Evolutionary conservation across 495 filamentous ascomycete species (phyloP).

Genomic region (Monascus purpureus): DNA sequence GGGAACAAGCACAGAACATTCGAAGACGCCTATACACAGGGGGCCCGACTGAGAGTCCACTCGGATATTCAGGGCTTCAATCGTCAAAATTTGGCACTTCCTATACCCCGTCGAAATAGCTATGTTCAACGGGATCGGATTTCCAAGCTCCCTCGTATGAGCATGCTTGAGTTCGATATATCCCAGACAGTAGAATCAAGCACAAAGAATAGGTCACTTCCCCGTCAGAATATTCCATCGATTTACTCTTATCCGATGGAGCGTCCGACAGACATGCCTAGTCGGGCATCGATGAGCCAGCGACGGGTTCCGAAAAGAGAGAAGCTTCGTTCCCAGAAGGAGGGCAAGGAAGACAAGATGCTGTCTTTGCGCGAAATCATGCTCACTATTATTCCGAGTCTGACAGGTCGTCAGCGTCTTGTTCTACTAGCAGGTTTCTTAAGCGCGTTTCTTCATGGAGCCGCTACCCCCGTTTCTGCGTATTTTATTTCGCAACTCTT

Average conservation of each 20-base stretch:
- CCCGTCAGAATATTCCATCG: background rate
- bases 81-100: background rate
- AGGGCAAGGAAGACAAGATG: slow-evolving; percentile 5
- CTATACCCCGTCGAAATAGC: background rate
- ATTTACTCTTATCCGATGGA: background rate
- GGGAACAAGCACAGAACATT: background rate
- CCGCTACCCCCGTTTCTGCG: slow-evolving; percentile 63
- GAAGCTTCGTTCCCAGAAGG: slow-evolving; percentile 1
- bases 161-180: background rate
- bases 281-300: background rate
- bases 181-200: background rate
- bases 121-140: background rate
- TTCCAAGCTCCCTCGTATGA: background rate
- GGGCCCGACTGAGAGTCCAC: background rate
- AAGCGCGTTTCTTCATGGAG: slow-evolving; percentile 48
- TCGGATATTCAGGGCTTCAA: background rate
- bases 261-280: background rate
- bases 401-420: slow-evolving; percentile 36
- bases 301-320: background rate
- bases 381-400: slow-evolving; percentile 54
- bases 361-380: slow-evolving; percentile 46
- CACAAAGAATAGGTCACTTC: background rate
- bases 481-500: slow-evolving; percentile 65
- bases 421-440: slow-evolving; percentile 47
- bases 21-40: background rate